Percentiles rank a stretch among this genome's conserved stretches.
These are phyloP conservation scores for Thalassiosira mediterranea DNA, from an alignment of 352 stramenopile species.

Conservation along the genomic window DNA sequence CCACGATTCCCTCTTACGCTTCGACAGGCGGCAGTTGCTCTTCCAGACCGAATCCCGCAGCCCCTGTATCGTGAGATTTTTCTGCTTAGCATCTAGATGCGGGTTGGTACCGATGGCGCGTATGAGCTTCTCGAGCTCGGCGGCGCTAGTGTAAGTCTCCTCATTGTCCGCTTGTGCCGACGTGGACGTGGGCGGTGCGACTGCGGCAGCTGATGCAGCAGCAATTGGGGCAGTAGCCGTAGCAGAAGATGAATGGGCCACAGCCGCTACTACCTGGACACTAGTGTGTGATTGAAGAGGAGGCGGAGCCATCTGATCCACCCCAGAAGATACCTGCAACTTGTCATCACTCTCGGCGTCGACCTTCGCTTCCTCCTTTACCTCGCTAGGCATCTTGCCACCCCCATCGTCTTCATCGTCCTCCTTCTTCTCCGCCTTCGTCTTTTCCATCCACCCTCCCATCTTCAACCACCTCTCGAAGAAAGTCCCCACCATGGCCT, in stretches of 20 bases:
- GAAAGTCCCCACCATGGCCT: constrained; percentile 83
- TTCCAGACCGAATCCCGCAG: constrained; percentile 80
- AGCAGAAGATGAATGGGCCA: too few species aligned
- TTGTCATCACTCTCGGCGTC: neutral
- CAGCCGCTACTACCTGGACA: constrained; percentile 2
- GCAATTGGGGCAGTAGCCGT: too few species aligned
- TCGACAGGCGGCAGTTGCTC: constrained; percentile 64
- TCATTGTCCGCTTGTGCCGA: constrained; percentile 6
- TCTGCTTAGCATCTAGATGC: constrained; percentile 68
- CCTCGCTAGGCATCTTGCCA: constrained; percentile 29
- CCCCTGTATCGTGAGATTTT: constrained; percentile 83
- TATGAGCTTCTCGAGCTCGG: constrained; percentile 81
- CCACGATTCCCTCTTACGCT: constrained; percentile 59
- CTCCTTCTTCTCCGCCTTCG: neutral
- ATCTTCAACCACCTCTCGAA: constrained; percentile 83
- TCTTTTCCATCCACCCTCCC: constrained; percentile 68
- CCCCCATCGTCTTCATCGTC: constrained; percentile 17
- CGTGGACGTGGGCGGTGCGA: neutral
- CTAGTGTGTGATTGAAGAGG: neutral
- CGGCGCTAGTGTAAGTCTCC: constrained; percentile 55
- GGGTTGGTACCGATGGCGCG: constrained; percentile 74
- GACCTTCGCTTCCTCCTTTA: neutral
- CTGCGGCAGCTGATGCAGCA: neutral
- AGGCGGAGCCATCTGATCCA: neutral
- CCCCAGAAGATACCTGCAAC: neutral